Evolutionary conservation across 495 filamentous ascomycete species (phyloP).

Genomic region (Achaetomiella virescens): DNA sequence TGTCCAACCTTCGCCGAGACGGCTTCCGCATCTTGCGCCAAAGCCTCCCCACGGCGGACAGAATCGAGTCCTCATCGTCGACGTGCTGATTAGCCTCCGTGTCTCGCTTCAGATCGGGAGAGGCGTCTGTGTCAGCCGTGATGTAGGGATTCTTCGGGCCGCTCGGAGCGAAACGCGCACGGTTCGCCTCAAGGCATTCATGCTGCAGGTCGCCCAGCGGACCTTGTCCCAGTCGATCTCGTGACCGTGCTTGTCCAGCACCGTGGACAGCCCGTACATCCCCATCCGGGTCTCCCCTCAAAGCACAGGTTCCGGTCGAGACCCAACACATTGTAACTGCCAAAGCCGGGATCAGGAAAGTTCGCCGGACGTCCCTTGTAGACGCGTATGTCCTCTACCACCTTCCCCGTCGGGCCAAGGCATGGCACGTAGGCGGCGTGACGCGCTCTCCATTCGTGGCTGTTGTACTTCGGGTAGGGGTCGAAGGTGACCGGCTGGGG

Average conservation of each 20-base stretch:
- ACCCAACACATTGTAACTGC: constrained; percentile 66
- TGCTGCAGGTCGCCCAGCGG: constrained; percentile 64
- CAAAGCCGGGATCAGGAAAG: constrained; percentile 73
- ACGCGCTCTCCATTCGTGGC: constrained; percentile 24
- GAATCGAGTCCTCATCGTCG: neutral
- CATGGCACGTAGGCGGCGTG: constrained; percentile 34
- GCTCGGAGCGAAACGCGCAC: constrained; percentile 47
- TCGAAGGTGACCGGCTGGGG: constrained; percentile 37
- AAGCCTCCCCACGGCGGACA: constrained; percentile 2
- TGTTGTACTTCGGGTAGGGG: constrained; percentile 46
- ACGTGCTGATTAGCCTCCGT: neutral
- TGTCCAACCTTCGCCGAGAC: neutral
- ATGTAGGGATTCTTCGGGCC: constrained; percentile 31
- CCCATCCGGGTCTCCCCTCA: constrained; percentile 81
- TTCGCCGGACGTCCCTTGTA: constrained; percentile 58
- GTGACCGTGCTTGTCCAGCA: constrained; percentile 29
- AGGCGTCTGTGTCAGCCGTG: neutral
- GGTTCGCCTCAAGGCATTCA: constrained; percentile 56
- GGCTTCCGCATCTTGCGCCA: neutral
- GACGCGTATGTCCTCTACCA: constrained; percentile 34
- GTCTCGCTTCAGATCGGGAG: constrained; percentile 1
- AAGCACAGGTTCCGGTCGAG: constrained; percentile 82
- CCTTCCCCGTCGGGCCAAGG: constrained; percentile 28
- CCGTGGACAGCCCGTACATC: constrained; percentile 63
- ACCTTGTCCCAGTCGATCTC: constrained; percentile 59